A percentile compares a stretch with the other conserved stretches of the same genome.
Conservation (phyloP, 1,284 basidiomycete species). For the Leccinum pallidistipes region DNA sequence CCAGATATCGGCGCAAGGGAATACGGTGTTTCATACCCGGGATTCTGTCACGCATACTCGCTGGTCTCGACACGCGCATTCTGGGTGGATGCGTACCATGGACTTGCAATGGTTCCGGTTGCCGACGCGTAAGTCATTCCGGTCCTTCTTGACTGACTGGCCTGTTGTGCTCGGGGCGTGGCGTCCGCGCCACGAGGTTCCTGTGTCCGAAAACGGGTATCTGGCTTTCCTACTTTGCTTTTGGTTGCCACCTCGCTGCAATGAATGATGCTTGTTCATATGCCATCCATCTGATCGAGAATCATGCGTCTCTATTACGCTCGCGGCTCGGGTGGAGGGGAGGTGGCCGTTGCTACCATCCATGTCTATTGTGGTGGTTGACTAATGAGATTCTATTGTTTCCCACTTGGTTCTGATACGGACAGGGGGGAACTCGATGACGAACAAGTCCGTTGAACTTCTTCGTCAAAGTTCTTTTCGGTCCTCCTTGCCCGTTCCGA, state of each 20-base stretch:
- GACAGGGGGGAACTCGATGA: neutral
- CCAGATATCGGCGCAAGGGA: conserved; percentile 5
- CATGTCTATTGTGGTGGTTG: conserved; percentile 13
- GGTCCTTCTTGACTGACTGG: conserved; percentile 2
- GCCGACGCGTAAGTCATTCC: conserved; percentile 72
- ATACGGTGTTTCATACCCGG: conserved; percentile 39
- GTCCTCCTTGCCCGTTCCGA: neutral
- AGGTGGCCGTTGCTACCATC: conserved; percentile 25
- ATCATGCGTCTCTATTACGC: conserved; percentile 20
- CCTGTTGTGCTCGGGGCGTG: neutral
- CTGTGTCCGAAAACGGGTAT: conserved; percentile 14
- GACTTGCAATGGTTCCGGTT: conserved; percentile 85
- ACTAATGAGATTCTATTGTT: conserved; percentile 9
- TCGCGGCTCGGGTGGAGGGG: conserved; percentile 7
- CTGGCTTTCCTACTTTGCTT: neutral
- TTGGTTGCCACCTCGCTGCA: conserved; percentile 13
- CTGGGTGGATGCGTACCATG: conserved; percentile 83
- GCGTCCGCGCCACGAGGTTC: conserved; percentile 21
- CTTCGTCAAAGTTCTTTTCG: neutral
- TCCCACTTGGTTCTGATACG: neutral
- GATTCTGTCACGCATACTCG: conserved; percentile 72
- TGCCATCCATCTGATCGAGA: conserved; percentile 18
- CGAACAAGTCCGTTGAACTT: neutral
- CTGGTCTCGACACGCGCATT: conserved; percentile 89
- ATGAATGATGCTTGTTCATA: conserved; percentile 15